These are phyloP conservation scores for Trichoderma aggressivum DNA, from an alignment of 2,329 filamentous ascomycete genomes.

Conservation along the genomic window DNA sequence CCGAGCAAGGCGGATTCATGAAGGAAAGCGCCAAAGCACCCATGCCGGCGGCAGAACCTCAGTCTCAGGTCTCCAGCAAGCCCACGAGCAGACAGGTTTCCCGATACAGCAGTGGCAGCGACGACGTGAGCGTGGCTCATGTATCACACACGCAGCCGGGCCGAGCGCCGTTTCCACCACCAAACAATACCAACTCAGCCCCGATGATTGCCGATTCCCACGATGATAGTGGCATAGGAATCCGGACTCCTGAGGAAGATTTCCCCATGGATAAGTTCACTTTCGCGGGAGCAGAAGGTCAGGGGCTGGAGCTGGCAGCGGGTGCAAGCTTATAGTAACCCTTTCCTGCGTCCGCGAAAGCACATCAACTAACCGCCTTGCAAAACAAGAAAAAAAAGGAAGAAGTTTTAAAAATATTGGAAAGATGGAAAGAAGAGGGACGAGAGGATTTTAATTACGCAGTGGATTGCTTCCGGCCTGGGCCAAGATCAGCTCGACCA, in stretches of 20 bases:
- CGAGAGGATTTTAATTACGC: not conserved
- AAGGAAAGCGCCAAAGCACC: slow-evolving; percentile 46
- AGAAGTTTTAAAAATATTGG: not conserved
- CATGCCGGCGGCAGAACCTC: slow-evolving; percentile 28
- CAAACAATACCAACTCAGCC: slow-evolving; percentile 42
- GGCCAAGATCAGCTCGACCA: not conserved
- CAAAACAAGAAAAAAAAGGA: not conserved
- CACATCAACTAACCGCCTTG: not conserved
- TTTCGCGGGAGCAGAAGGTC: slow-evolving; percentile 38
- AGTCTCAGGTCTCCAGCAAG: slow-evolving; percentile 35
- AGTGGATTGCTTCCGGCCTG: not conserved
- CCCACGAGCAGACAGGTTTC: slow-evolving; percentile 35
- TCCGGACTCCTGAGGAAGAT: slow-evolving; percentile 64
- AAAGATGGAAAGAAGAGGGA: not conserved
- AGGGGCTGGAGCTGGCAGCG: slow-evolving; percentile 31
- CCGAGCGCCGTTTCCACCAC: slow-evolving; percentile 49
- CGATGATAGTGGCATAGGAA: slow-evolving; percentile 74
- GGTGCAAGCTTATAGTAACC: slow-evolving; percentile 9
- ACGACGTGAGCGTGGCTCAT: slow-evolving; percentile 44
- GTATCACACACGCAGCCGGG: slow-evolving; percentile 47
- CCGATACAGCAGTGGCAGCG: slow-evolving; percentile 45
- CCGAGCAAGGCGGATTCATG: slow-evolving; percentile 87
- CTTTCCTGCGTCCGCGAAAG: not conserved
- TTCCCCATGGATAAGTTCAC: slow-evolving; percentile 59
- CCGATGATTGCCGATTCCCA: slow-evolving; percentile 43